These are phyloP conservation scores for Triangularia verruculosa DNA, from an alignment of 2,329 filamentous ascomycete genomes.

Conservation along the genomic window DNA sequence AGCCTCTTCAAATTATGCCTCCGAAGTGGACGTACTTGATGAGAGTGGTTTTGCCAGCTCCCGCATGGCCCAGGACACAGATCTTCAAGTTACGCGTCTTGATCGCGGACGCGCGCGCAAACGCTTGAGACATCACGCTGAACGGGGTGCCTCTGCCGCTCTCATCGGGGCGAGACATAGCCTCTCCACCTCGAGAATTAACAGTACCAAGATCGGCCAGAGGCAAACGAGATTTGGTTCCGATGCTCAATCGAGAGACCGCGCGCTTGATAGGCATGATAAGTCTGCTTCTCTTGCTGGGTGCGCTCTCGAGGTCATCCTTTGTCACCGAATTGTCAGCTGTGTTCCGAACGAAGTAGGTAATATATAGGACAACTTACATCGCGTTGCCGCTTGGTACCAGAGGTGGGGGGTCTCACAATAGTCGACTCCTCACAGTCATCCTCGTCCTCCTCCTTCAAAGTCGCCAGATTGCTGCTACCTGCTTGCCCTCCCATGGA, in stretches of 20 bases:
- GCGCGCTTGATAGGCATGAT: not conserved
- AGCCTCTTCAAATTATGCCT: too few relatives aligned
- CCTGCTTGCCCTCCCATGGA: not conserved
- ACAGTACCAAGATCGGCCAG: not conserved
- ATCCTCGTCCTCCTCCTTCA: not conserved
- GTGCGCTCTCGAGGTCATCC: not conserved
- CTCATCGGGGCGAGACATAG: not conserved
- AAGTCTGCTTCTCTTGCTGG: not conserved
- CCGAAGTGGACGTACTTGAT: constrained; percentile 23
- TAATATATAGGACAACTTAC: not conserved
- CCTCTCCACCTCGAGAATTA: not conserved
- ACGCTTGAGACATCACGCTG: constrained; percentile 1
- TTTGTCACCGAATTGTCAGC: not conserved
- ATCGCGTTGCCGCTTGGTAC: not conserved
- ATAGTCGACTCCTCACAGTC: not conserved
- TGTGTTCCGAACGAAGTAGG: not conserved
- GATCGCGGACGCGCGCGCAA: not conserved
- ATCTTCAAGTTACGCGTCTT: constrained; percentile 20
- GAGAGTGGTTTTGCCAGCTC: constrained; percentile 19
- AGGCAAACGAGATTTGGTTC: not conserved
- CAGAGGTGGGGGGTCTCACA: not conserved
- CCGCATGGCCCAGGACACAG: constrained; percentile 23
- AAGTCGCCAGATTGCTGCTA: not conserved
- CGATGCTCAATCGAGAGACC: not conserved
- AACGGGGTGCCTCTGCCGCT: constrained; percentile 1